A percentile compares a stretch with the other conserved stretches of the same genome.
Conservation (phyloP, 2,329 filamentous ascomycete species). For the Aspergillus ochraceus region DNA sequence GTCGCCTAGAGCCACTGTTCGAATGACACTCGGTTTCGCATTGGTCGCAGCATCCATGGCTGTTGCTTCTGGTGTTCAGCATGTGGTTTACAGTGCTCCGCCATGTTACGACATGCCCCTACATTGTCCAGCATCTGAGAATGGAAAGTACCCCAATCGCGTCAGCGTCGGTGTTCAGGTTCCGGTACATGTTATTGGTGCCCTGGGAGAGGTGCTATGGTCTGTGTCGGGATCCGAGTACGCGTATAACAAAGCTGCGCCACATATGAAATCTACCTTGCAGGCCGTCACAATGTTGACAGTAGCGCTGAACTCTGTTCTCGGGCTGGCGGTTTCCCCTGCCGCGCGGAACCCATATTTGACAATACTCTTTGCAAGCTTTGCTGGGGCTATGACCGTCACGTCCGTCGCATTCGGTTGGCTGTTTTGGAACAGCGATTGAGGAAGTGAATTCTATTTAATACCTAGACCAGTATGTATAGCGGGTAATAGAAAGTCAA, state of each 20-base stretch:
- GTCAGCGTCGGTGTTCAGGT: background rate
- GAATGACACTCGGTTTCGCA: background rate
- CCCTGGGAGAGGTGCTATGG: background rate
- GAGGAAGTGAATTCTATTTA: background rate
- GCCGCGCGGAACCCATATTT: background rate
- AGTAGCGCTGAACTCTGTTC: background rate
- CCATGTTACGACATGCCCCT: background rate
- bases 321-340: background rate
- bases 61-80: background rate
- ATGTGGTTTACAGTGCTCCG: background rate
- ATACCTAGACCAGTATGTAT: no score
- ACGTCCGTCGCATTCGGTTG: background rate
- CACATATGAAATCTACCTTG: background rate
- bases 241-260: background rate
- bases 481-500: no score
- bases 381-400: background rate
- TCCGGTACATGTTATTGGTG: background rate
- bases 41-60: background rate
- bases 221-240: background rate
- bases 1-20: background rate
- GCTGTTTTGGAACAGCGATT: background rate
- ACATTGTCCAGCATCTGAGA: background rate
- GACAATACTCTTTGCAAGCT: background rate
- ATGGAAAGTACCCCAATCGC: background rate
- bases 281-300: background rate